These are phyloP conservation scores for Alnus glutinosa DNA, from an alignment of 306 rosid genomes.

Conservation along the genomic window DNA sequence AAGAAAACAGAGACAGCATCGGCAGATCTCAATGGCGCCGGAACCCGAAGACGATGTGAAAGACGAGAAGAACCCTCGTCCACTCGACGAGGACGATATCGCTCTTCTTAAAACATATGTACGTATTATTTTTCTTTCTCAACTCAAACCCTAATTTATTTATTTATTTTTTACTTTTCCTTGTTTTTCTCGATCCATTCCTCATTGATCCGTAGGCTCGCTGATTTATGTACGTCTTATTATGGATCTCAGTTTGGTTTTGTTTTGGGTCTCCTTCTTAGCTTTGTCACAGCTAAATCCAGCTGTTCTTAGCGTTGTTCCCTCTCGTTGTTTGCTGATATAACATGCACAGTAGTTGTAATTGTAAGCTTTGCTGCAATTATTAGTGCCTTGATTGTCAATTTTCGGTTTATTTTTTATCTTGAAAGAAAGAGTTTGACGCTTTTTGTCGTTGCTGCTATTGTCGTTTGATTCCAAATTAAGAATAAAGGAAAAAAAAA, in stretches of 20 bases:
- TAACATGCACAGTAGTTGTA: background rate
- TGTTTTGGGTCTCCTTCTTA: background rate
- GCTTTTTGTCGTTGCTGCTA: background rate
- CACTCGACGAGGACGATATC: slow-evolving; percentile 95
- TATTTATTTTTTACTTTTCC: slow-evolving; percentile 1
- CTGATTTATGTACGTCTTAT: background rate
- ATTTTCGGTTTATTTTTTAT: background rate
- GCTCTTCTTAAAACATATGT: slow-evolving; percentile 96
- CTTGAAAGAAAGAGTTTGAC: background rate
- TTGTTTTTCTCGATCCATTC: background rate
- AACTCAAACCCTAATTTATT: slow-evolving; percentile 39
- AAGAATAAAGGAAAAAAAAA: too few relatives aligned
- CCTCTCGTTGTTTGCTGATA: background rate
- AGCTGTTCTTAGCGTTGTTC: background rate
- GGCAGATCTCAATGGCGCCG: slow-evolving; percentile 53
- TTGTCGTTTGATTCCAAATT: background rate
- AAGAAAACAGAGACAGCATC: background rate
- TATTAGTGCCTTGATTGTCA: background rate
- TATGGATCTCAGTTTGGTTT: background rate
- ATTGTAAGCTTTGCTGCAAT: background rate
- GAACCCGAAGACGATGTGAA: slow-evolving; percentile 87
- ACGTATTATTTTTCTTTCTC: background rate
- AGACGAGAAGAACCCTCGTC: slow-evolving; percentile 98
- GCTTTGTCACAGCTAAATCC: background rate
- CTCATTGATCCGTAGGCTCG: slow-evolving; percentile 12